Evolutionary conservation across 192 early-diverging fungal genomes (phyloP).

Genomic region (Podila verticillata): DNA sequence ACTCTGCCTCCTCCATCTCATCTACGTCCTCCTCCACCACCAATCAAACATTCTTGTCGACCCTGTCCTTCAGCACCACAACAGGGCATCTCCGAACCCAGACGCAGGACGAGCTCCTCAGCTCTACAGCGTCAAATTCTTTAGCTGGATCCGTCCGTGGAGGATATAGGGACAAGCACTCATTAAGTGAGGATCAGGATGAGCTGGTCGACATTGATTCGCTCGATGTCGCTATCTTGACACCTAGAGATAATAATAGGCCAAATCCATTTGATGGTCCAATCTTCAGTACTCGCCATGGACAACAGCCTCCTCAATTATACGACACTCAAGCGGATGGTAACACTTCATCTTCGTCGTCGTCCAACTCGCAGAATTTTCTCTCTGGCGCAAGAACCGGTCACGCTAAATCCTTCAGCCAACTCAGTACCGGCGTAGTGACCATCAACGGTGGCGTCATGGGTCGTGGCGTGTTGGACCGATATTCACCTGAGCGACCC

Average conservation of each 20-base stretch:
- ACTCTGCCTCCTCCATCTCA: conserved; percentile 22
- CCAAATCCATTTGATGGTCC: background rate
- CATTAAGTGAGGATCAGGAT: background rate
- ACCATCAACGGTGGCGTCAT: background rate
- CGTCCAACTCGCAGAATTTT: background rate
- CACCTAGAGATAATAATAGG: background rate
- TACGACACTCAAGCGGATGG: background rate
- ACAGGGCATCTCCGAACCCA: conserved; percentile 14
- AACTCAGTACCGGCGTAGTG: background rate
- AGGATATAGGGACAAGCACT: too few relatives aligned
- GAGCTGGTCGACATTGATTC: background rate
- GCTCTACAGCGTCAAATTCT: background rate
- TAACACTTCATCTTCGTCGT: background rate
- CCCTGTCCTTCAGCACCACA: conserved; percentile 25
- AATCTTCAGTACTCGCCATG: background rate
- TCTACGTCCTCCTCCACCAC: conserved; percentile 21
- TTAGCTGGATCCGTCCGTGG: background rate
- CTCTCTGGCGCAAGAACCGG: background rate
- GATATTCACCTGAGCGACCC: background rate
- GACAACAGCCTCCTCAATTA: background rate
- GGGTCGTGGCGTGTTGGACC: too few relatives aligned
- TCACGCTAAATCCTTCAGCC: background rate
- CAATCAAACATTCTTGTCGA: conserved; percentile 35
- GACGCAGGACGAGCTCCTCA: conserved; percentile 5
- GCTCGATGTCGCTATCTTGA: background rate